Base-by-base conservation (phyloP, 768 basidiomycete species). In the Suillus alpinus region DNA sequence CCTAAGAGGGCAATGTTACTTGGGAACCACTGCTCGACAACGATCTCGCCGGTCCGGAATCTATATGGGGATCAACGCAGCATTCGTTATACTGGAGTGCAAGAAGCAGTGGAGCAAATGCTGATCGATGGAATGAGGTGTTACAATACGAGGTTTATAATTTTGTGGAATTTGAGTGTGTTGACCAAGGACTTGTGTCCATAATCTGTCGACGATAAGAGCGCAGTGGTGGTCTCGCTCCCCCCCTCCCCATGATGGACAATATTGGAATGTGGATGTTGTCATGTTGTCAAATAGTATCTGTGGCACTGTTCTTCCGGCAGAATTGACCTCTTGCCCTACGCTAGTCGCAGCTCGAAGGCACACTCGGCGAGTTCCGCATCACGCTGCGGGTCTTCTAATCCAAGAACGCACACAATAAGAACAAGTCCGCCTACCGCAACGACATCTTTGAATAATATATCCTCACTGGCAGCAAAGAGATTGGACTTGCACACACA, bases 401-500 rank as follows among this genome's bases (percentile, higher is more conserved):
- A 34, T 61, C 5, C 53, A 57, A 20, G 14, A 26, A 36, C 3
- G n/a, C 36, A 58, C 34, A 23, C 16, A 16, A 37, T 4, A 31
- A 4, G 23, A 53, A 18, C 9, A 32, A 37, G 31, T 16, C 14
- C 31, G 23, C 59, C 31, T 44, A 65, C 59, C 14, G 62, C 62
- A 53, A 65, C 9, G 4, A 63, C 34, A 16, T 58, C 63, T 34
- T 57, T 34, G 49, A 58, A 18, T 32, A 9, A 58, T 7, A 58
- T 7, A 36, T 53, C 63, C 23, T 55, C 49, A 18, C 34, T 39
- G 34, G 58, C 6, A 58, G 62, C 2, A 55, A 16, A 16, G 58
- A 58, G 14, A 62, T 2, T 23, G 62, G 23, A 29, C n/a, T 56
- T 44, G 56, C 47, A 34, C 29, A 31, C 9, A 26, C 49, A 49